Base-by-base conservation (phyloP, 768 basidiomycete species). In the Boletellus emodensis region DNA sequence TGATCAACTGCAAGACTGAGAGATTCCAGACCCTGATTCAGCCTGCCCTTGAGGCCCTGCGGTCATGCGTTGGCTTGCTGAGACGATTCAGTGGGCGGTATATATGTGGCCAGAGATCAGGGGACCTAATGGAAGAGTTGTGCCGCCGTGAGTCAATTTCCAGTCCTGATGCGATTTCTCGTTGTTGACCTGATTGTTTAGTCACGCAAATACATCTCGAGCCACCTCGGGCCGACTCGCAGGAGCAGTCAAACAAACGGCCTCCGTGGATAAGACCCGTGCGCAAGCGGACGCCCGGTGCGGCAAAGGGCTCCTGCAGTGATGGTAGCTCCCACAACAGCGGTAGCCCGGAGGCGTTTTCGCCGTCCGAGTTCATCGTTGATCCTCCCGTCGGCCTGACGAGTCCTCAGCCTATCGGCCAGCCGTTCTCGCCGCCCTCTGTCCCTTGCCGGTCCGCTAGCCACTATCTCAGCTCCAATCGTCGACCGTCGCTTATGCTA, bases 81-180 rank as follows among this genome's bases (percentile, higher is more conserved):
- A 73, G 90, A 49, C 77, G 91, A 33, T 96, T 96, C 69, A 93
- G 90, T 57, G 90, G 88, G 54, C 80, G 92, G 40, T 96, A 96
- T 71, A 82, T 95, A 18, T 95, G 94, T 63, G 93, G 93, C 2
- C 80, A 92, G 38, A 75, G 94, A 45, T 91, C 88, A 40, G 91
- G 92, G 26, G 94, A 95, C 69, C 77, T 95, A 38, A 87, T 96
- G 79, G 93, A 95, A 63, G 94, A 95, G 67, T 94, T 94, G 67
- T 95, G 94, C 72, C 83, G 93, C 65, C 70, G 91, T 86, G 55
- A 67, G 74, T 74, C 14, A n/a, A 46, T 53, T 37, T 48, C 18
- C 15, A 28, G 8, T 22, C 26, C 28, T 40, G 36, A 33, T 43
- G 18, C 22, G 20, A 43, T 26, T 24, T 28, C 40, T 45, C 28